Base-by-base conservation (phyloP, 257 asterid species). In the Buddleja alternifolia region DNA sequence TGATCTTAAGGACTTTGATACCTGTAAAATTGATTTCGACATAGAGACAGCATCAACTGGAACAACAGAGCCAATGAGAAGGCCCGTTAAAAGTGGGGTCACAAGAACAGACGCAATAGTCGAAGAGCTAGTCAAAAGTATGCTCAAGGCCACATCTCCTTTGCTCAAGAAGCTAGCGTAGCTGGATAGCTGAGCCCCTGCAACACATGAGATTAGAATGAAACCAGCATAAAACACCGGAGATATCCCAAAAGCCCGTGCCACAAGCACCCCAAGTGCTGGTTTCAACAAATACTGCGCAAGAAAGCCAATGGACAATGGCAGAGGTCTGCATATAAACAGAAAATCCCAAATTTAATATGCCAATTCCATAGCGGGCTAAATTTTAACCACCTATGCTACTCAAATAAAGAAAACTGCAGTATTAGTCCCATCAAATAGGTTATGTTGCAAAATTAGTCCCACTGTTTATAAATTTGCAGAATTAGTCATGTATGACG, bases 171-270 rank as follows among this genome's bases (percentile, higher is more conserved):
- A 94, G 82, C 97, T 94, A 40, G 97, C 99, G 37, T 94, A 94
- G 74, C 99, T 94, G 8, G 99, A 94, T 23, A 94, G 77, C 74
- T 94, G 99, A 34, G 99, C 98, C 68, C 99, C 99, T n/a, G 98
- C 86, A 62, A 91, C 99, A 75, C 98, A 94, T 3, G 99, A 75
- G 78, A 82, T 89, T 19, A 94, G 83, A 51, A 94, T 93, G 57
- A 94, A 94, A 60, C 99, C 99, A 7, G 97, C 87, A 54, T 82
- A 91, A 85, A 89, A 94, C 83, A 78, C 77, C 2, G 85, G 81
- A 70, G 97, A 74, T 79, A 94, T 77, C 67, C 97, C 96, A 78
- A 86, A 94, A 23, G 90, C 95, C 65, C 73, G 86, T 7, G 96
- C 96, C 47, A 94, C 77, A 61, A 91, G 45, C 73, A 91, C 86